Conservation (phyloP, 768 basidiomycete species). For the Amyloporia xantha region DNA sequence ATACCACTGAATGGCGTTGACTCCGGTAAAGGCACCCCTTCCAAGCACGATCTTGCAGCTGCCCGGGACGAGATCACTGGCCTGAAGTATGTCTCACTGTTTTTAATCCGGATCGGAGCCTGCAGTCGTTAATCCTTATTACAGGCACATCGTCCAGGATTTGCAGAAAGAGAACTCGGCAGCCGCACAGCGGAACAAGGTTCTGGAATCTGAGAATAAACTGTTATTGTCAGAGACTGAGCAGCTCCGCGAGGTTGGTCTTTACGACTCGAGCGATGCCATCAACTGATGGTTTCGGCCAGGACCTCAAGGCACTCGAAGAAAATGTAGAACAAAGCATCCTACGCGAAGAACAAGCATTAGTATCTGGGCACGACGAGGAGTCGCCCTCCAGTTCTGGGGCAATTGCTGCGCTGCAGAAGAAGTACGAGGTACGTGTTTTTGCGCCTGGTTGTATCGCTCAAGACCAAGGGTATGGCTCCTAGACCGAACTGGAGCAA, state of each 20-base stretch:
- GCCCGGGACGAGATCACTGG: constrained; percentile 69
- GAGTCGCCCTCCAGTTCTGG: constrained; percentile 8
- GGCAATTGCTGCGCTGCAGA: constrained; percentile 37
- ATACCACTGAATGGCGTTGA: constrained; percentile 37
- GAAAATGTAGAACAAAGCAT: constrained; percentile 62
- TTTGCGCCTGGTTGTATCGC: neutral
- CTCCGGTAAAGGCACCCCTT: constrained; percentile 29
- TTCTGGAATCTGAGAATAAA: constrained; percentile 74
- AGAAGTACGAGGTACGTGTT: constrained; percentile 43
- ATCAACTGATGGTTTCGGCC: constrained; percentile 5
- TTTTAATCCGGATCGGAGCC: neutral
- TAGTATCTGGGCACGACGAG: constrained; percentile 20
- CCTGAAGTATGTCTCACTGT: constrained; percentile 54
- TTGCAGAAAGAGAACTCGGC: constrained; percentile 75
- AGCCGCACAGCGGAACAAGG: constrained; percentile 54
- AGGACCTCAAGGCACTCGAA: constrained; percentile 77
- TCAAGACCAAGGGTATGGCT: too few relatives aligned
- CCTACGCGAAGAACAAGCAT: constrained; percentile 41
- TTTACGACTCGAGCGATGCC: too few relatives aligned
- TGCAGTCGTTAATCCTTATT: too few relatives aligned
- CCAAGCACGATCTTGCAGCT: constrained; percentile 46
- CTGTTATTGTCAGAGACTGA: constrained; percentile 58
- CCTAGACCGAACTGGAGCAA: constrained; percentile 66
- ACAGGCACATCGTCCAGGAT: constrained; percentile 81
- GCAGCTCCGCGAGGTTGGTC: constrained; percentile 65